Conservation (phyloP, 768 basidiomycete species). For the Leccinum broughii region DNA sequence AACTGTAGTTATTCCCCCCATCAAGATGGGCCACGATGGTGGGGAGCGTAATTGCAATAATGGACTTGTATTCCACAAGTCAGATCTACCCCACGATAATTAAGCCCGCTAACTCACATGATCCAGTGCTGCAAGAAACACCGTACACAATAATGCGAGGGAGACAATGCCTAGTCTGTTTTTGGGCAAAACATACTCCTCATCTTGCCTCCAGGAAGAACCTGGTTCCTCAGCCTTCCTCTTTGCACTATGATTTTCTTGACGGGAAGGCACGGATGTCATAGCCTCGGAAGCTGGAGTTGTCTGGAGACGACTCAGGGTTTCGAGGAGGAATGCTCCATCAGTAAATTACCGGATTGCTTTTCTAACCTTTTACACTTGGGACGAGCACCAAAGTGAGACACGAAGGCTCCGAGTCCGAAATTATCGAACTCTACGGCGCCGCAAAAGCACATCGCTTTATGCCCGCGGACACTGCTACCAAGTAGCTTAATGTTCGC, state of each 20-base stretch:
- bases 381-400: background rate
- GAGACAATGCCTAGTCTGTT: constrained; percentile 18
- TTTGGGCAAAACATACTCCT: constrained; percentile 50
- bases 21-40: constrained; percentile 64
- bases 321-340: background rate
- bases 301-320: background rate
- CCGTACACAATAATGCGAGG: constrained; percentile 23
- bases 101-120: constrained; percentile 38
- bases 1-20: constrained; percentile 62
- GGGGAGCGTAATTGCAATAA: constrained; percentile 68
- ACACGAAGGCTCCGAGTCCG: background rate
- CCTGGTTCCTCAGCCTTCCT: constrained; percentile 32
- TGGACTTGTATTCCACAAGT: constrained; percentile 40
- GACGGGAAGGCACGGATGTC: background rate
- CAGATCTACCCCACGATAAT: background rate
- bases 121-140: constrained; percentile 48
- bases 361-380: background rate
- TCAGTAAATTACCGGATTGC: background rate
- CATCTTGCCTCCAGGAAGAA: constrained; percentile 50
- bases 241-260: background rate
- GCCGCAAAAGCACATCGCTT: background rate
- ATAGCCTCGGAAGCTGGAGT: background rate
- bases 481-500: background rate
- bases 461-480: background rate
- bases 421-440: background rate